A percentile compares a stretch with the other conserved stretches of the same genome.
Evolutionary conservation across 495 filamentous ascomycete genomes (phyloP).

Genomic region (Neurospora intermedia): DNA sequence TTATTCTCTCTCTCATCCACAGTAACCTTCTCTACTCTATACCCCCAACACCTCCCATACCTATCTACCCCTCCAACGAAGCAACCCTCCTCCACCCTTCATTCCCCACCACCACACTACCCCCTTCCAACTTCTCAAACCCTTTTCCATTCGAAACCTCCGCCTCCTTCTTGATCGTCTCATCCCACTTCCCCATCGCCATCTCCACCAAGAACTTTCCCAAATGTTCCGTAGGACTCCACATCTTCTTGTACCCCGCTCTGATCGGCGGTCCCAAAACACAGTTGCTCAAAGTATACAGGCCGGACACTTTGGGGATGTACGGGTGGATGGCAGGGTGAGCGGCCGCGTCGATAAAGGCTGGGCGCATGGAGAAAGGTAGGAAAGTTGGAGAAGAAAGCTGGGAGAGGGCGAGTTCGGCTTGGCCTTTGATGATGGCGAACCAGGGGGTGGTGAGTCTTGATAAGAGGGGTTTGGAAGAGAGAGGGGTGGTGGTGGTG

Average conservation of each 20-base stretch:
- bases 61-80: slow-evolving; percentile 17
- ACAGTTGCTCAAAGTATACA: slow-evolving; percentile 6
- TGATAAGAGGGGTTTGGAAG: slow-evolving; percentile 45
- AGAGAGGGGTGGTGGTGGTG: slow-evolving; percentile 35
- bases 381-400: slow-evolving; percentile 1
- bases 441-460: slow-evolving; percentile 6
- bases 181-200: slow-evolving; percentile 44
- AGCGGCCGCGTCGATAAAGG: slow-evolving; percentile 34
- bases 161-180: slow-evolving; percentile 24
- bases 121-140: slow-evolving; percentile 28
- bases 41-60: too few species aligned
- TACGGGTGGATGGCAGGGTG: slow-evolving; percentile 42
- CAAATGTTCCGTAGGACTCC: slow-evolving; percentile 33
- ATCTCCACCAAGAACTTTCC: slow-evolving; percentile 39
- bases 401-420: slow-evolving; percentile 43
- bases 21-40: too few species aligned
- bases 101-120: slow-evolving; percentile 38
- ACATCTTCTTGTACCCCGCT: slow-evolving; percentile 7
- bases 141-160: slow-evolving; percentile 25
- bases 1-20: too few species aligned
- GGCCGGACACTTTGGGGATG: slow-evolving; percentile 20
- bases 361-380: slow-evolving; percentile 37
- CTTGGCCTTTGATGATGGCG: slow-evolving; percentile 46
- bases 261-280: slow-evolving; percentile 12
- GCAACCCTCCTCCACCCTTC: slow-evolving; percentile 34